A percentile compares a stretch with the other conserved stretches of the same genome.
phyloP scores from a whole-genome alignment of 2,329 filamentous ascomycete species.

The Aspergillus brasiliensis region DNA sequence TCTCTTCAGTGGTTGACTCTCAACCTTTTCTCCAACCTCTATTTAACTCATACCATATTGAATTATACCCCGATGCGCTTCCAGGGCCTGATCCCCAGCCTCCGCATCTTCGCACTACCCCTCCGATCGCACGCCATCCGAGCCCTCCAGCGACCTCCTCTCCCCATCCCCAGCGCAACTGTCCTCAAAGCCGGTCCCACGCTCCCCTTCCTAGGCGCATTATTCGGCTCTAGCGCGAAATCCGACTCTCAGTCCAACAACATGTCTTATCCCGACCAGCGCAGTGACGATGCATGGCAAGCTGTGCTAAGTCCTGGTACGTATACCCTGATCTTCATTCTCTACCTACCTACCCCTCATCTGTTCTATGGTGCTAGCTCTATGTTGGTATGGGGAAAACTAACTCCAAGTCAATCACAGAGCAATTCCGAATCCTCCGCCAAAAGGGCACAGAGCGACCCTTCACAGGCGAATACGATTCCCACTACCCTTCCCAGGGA shows the following conservation, averaged over 20 bases:
- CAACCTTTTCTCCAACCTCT: neutral
- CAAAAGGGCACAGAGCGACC: constrained; percentile 88
- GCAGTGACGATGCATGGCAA: constrained; percentile 82
- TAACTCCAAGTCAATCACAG: constrained; percentile 48
- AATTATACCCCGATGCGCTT: constrained; percentile 29
- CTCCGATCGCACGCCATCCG: constrained; percentile 24
- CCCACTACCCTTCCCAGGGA: constrained; percentile 74
- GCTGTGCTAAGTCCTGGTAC: constrained; percentile 74
- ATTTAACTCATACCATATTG: neutral
- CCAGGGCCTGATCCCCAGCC: constrained; percentile 17
- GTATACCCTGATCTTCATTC: constrained; percentile 45
- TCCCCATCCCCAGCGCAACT: constrained; percentile 36
- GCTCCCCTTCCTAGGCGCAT: constrained; percentile 74
- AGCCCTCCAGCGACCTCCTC: constrained; percentile 17
- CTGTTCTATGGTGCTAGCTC: neutral
- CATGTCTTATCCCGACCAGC: constrained; percentile 73
- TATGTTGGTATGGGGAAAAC: neutral
- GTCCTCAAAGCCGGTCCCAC: constrained; percentile 68
- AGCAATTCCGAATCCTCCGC: constrained; percentile 93
- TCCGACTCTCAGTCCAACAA: constrained; percentile 40
- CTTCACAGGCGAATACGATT: constrained; percentile 80
- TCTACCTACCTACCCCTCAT: constrained; percentile 41
- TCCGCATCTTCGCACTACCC: constrained; percentile 25
- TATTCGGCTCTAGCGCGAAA: constrained; percentile 67
- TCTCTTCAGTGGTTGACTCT: neutral